Evolutionary conservation across 495 filamentous ascomycete species (phyloP), one percentile per base, ranked within the genome.

Genomic region (Choiromyces venosus): DNA sequence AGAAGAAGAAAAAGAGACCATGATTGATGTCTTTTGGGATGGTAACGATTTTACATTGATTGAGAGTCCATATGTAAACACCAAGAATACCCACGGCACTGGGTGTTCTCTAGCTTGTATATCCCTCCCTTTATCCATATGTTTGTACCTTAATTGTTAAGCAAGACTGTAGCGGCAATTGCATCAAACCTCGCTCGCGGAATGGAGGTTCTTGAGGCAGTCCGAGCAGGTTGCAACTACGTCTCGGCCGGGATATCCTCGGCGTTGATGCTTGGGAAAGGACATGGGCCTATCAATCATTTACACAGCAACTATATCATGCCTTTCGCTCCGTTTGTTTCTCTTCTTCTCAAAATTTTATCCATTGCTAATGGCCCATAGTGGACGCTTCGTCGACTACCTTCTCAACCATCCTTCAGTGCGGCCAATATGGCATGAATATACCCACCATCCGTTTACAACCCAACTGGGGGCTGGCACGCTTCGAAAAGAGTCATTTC

Each of bases 21-120:
- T 97, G 2, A 84, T 96, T 37, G 90, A 98, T 81, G 85, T 96
- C 37, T 85, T 97, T 2, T 87, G 87, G 73, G 89, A 93, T 44
- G 86, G 87, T 4, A 84, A 83, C 0, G 74, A 87, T 25, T 76
- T 83, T 0, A 85, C 86, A 1, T 83, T 88, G 37, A 86, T 95
- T 61, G 88, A 93, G 82, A 91, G 86, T 12, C 85, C 85, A 2
- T 97, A 89, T 79, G 83, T 91, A 35, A 81, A 86, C 3, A 91
- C 90, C 7, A 90, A 85, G 73, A 93, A 95, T 75, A 99, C 95
- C 3, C 95, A 99, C 82, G 95, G 95, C 4, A 99, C 95, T 9
- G 95, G 95, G 29, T 99, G 95, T 79, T 95, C 93, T 19, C 87
- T 99, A 70, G 95, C 95, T 69, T 97, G 91, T 90, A 81, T 83